A percentile compares a stretch with the other conserved stretches of the same genome.
Evolutionary conservation across 768 basidiomycete species (phyloP).

Genomic region (Scleroderma bovista): DNA sequence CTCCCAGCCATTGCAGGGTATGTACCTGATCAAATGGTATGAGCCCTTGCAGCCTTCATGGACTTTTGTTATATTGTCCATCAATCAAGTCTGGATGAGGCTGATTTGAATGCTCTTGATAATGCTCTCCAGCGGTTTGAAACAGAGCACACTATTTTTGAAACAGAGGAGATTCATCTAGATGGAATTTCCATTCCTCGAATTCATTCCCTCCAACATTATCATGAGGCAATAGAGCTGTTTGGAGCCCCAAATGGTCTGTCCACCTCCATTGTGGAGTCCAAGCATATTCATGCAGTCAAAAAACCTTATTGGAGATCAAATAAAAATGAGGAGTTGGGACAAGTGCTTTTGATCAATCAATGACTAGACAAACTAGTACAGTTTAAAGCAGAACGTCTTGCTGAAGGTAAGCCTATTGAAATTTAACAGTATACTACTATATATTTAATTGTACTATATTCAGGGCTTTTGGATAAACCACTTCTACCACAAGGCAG

Average conservation of each 20-base stretch:
- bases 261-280: constrained; percentile 21
- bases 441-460: background rate
- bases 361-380: background rate
- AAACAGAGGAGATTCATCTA: no score
- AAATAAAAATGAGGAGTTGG: constrained; percentile 13
- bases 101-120: background rate
- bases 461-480: background rate
- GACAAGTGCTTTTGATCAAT: constrained; percentile 6
- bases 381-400: background rate
- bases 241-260: constrained; percentile 19
- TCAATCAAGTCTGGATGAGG: background rate
- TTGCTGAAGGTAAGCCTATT: background rate
- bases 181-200: constrained; percentile 11
- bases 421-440: background rate
- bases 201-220: constrained; percentile 15
- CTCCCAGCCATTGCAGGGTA: constrained; percentile 26
- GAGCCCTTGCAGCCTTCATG: constrained; percentile 18
- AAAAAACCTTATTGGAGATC: constrained; percentile 21
- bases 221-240: constrained; percentile 7
- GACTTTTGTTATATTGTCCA: constrained; percentile 25
- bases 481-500: background rate
- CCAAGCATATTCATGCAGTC: constrained; percentile 22
- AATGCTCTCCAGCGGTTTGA: background rate
- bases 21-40: constrained; percentile 26
- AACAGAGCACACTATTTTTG: no score